Base-by-base conservation (phyloP, 1,284 basidiomycete genomes). In the Apiotrichum veenhuisii region DNA sequence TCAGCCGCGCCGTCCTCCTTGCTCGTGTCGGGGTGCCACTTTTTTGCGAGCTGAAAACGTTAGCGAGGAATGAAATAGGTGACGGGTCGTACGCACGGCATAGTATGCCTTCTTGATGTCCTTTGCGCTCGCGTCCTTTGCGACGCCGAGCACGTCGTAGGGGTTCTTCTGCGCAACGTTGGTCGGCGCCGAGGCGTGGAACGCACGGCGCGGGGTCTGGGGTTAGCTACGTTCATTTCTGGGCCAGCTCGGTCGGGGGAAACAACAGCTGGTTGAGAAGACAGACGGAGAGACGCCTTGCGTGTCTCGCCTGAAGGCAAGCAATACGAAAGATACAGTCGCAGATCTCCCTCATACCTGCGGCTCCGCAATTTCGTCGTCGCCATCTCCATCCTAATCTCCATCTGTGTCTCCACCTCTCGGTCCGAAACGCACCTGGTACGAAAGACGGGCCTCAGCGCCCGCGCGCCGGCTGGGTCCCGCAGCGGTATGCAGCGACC, bases 21-120 rank as follows among this genome's bases (percentile, higher is more conserved):
- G 78, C 93, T 97, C 22, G 93, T 93, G 72, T 99, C 96, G 0
- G 96, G 96, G 77, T 99, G 96, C 72, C 87, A 97, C 81, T 98
- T 96, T 61, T 96, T 89, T 30, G 96, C 96, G 63, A 99, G 87
- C 90, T 97, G 68, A 46, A 42, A n/a, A n/a, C n/a, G n/a, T n/a
- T n/a, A n/a, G n/a, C n/a, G n/a, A n/a, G n/a, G n/a, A n/a, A n/a
- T 27, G 5, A 7, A 23, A 5, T n/a, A n/a, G n/a, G n/a, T n/a
- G n/a, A n/a, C n/a, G n/a, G n/a, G n/a, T n/a, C n/a, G n/a, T n/a
- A 38, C 36, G 15, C 72, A 94, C 94, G 67, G 87, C 83, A 76
- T 98, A 99, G 77, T 98, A 99, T 1, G 85, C 84, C 77, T 96
- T 95, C 83, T 99, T 99, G 71, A 99, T 97, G 65, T 98, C 93